A percentile compares a stretch with the other conserved stretches of the same genome.
Conservation (phyloP, 345 rosid species). For the Lepidium didymum region DNA sequence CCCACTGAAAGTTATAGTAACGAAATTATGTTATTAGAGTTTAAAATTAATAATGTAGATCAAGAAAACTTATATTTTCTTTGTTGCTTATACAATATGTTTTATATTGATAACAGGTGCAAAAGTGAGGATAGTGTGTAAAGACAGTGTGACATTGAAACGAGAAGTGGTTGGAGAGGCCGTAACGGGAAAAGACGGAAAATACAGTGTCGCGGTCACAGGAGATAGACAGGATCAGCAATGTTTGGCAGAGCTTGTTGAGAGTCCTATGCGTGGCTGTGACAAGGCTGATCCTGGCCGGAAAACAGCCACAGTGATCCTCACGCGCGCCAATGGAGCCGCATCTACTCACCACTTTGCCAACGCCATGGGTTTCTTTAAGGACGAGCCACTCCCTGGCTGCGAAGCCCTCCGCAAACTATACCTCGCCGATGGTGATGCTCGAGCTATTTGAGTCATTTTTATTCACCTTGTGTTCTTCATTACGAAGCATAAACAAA, state of each 20-base stretch:
- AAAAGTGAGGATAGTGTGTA: conserved; percentile 44
- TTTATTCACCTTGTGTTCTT: neutral
- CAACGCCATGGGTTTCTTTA: conserved; percentile 61
- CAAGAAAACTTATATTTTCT: too few relatives aligned
- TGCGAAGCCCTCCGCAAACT: conserved; percentile 39
- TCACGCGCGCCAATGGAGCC: conserved; percentile 62
- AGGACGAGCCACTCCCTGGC: conserved; percentile 30
- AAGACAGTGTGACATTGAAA: conserved; percentile 31
- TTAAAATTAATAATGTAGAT: too few relatives aligned
- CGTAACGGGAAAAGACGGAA: conserved; percentile 38
- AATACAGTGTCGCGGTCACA: conserved; percentile 37
- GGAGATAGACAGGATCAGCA: conserved; percentile 55
- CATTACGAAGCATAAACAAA: neutral
- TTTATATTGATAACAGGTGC: conserved; percentile 39
- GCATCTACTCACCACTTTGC: conserved; percentile 41
- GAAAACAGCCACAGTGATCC: conserved; percentile 40
- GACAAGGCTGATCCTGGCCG: conserved; percentile 34
- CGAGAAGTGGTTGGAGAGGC: conserved; percentile 23
- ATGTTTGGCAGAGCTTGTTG: conserved; percentile 39
- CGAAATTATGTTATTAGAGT: too few relatives aligned
- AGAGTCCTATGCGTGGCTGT: conserved; percentile 46
- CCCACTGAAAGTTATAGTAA: too few relatives aligned
- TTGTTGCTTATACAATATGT: neutral
- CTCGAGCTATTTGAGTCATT: conserved; percentile 20
- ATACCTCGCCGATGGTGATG: conserved; percentile 33